Conservation (phyloP, 805 yeast genomes). For the Schwanniomyces vanrijiae region DNA sequence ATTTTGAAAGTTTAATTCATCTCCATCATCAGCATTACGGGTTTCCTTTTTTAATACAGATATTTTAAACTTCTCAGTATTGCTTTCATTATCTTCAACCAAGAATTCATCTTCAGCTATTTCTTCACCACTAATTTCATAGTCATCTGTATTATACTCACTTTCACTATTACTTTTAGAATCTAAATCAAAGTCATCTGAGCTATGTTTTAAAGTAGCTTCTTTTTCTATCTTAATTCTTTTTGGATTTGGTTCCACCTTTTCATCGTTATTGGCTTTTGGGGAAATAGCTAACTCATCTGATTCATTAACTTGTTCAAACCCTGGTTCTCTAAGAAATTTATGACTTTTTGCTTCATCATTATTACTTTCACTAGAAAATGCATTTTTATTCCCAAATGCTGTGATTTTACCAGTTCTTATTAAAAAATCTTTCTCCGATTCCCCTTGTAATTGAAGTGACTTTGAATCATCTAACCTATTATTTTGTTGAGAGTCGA, state of each 20-base stretch:
- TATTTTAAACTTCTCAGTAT: not conserved
- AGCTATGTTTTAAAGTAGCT: not conserved
- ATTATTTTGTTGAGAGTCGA: conserved; percentile 15
- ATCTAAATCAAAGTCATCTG: not conserved
- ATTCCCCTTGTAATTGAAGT: conserved; percentile 63
- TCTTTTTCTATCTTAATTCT: conserved; percentile 2
- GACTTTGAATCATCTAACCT: conserved; percentile 13
- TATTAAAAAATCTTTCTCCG: conserved; percentile 75
- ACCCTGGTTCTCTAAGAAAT: conserved; percentile 51
- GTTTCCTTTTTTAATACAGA: conserved; percentile 21
- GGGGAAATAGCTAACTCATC: conserved; percentile 14
- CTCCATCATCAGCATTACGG: conserved; percentile 75
- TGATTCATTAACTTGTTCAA: conserved; percentile 22
- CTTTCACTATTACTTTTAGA: not conserved
- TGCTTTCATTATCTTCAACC: not conserved
- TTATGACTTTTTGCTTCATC: conserved; percentile 38
- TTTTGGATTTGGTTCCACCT: conserved; percentile 3
- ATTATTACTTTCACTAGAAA: conserved; percentile 43
- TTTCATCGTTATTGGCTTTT: conserved; percentile 15
- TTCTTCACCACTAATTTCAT: conserved; percentile 16
- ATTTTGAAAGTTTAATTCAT: conserved; percentile 59
- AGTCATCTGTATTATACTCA: conserved; percentile 13
- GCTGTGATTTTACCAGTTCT: conserved; percentile 94
- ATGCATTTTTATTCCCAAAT: conserved; percentile 70
- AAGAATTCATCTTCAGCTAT: conserved; percentile 7